A percentile compares a stretch with the other conserved stretches of the same genome.
phyloP scores from a whole-genome alignment of 2,329 filamentous ascomycete species.

The Xylariaceae sp. region DNA sequence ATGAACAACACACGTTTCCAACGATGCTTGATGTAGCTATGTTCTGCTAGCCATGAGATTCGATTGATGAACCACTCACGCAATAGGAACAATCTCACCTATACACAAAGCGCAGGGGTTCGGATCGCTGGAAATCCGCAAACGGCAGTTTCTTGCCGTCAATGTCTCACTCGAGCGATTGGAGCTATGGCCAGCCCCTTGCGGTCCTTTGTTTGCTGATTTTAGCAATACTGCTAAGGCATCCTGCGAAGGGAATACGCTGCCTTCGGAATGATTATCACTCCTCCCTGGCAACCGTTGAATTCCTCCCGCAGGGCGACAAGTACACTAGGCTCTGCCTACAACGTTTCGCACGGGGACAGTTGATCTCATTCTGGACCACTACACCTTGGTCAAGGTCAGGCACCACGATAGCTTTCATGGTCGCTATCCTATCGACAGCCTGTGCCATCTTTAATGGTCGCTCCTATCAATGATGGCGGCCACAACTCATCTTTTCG shows the following conservation, averaged over 20 bases:
- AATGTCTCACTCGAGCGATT: conserved; percentile 21
- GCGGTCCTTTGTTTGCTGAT: conserved; percentile 27
- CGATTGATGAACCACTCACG: too few relatives aligned
- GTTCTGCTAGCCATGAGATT: neutral
- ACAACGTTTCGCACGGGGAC: conserved; percentile 7
- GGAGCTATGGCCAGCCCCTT: conserved; percentile 9
- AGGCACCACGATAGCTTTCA: conserved; percentile 2
- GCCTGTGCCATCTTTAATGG: neutral
- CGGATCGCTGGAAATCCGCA: conserved; percentile 18
- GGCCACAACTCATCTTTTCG: neutral
- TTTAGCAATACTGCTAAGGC: conserved; percentile 17
- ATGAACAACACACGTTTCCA: neutral
- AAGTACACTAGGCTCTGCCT: conserved; percentile 14
- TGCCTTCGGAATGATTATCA: conserved; percentile 23
- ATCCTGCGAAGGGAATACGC: conserved; percentile 2
- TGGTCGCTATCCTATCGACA: neutral
- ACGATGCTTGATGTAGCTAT: neutral
- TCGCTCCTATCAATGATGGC: conserved; percentile 7
- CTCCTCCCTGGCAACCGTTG: conserved; percentile 13
- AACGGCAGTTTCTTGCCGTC: conserved; percentile 17
- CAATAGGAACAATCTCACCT: neutral
- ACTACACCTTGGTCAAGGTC: conserved; percentile 4
- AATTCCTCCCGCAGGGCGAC: conserved; percentile 21
- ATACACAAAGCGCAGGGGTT: conserved; percentile 10
- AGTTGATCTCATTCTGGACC: conserved; percentile 6